Conservation (phyloP, 805 yeast genomes). For the Saccharomyces eubayanus region DNA sequence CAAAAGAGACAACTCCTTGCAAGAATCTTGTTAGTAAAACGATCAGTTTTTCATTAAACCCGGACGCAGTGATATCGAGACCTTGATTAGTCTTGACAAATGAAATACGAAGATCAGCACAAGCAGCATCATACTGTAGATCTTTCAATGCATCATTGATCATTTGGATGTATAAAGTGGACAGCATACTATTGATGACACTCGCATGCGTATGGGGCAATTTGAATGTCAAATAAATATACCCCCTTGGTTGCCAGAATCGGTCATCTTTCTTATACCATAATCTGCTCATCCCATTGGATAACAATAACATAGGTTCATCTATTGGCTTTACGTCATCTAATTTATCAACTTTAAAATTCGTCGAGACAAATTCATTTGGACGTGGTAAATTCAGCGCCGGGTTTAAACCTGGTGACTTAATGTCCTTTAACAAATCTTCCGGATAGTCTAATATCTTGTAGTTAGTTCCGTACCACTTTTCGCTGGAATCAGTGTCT, state of each 20-base stretch:
- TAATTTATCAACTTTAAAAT: constrained; percentile 53
- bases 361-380: constrained; percentile 77
- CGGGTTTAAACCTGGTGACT: constrained; percentile 24
- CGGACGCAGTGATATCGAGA: constrained; percentile 55
- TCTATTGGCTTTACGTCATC: constrained; percentile 30
- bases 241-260: constrained; percentile 81
- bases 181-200: constrained; percentile 48
- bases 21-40: constrained; percentile 55
- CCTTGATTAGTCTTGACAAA: constrained; percentile 63
- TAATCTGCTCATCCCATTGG: constrained; percentile 42
- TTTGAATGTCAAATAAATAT: constrained; percentile 54
- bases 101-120: constrained; percentile 63
- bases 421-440: constrained; percentile 32
- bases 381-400: constrained; percentile 54
- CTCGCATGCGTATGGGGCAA: constrained; percentile 54
- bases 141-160: constrained; percentile 66
- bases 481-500: constrained; percentile 48
- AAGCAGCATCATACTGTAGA: constrained; percentile 70
- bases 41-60: constrained; percentile 76
- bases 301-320: constrained; percentile 56
- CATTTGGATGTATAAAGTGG: constrained; percentile 59
- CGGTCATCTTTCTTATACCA: constrained; percentile 92
- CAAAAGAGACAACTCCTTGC: constrained; percentile 42
- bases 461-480: constrained; percentile 90
- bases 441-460: constrained; percentile 38